phyloP scores from a whole-genome alignment of 2,329 filamentous ascomycete species.

The Monascus ruber region DNA sequence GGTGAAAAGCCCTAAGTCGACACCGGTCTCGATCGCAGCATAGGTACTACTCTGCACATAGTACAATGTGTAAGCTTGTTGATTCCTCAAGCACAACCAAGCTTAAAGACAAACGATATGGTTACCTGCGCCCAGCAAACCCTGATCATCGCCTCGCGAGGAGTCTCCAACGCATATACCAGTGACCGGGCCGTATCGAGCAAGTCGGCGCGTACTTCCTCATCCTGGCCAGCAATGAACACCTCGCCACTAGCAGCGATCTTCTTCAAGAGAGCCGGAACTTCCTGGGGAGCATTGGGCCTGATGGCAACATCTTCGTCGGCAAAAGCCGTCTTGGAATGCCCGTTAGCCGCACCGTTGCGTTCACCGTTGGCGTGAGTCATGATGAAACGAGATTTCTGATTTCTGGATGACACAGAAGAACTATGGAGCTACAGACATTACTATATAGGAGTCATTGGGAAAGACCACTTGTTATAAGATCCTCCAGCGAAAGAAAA shows the following conservation, averaged over 20 bases:
- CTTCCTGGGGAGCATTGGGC: constrained; percentile 8
- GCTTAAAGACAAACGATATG: not conserved
- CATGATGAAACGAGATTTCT: not conserved
- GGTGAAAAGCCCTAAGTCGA: constrained; percentile 13
- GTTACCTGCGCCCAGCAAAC: constrained; percentile 15
- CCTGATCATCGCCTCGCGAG: constrained; percentile 17
- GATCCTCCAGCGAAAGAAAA: too few relatives aligned
- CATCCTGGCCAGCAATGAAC: constrained; percentile 4
- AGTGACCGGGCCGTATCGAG: constrained; percentile 16
- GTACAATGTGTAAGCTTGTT: too few relatives aligned
- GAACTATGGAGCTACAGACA: too few relatives aligned
- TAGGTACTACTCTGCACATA: constrained; percentile 4
- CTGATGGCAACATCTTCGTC: constrained; percentile 11
- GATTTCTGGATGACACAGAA: too few relatives aligned
- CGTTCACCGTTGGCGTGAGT: not conserved
- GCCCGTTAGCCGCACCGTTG: not conserved
- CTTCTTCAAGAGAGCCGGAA: constrained; percentile 9
- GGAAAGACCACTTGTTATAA: too few relatives aligned
- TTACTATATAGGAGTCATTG: too few relatives aligned
- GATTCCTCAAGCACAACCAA: too few relatives aligned
- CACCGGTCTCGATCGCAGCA: constrained; percentile 12
- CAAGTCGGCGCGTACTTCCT: constrained; percentile 9
- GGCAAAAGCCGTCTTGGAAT: not conserved
- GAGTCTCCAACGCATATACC: constrained; percentile 16
- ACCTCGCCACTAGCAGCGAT: constrained; percentile 7